A percentile compares a stretch with the other conserved stretches of the same genome.
These are phyloP conservation scores for Canavalia gladiata DNA, from an alignment of 306 rosid genomes.

Conservation along the genomic window DNA sequence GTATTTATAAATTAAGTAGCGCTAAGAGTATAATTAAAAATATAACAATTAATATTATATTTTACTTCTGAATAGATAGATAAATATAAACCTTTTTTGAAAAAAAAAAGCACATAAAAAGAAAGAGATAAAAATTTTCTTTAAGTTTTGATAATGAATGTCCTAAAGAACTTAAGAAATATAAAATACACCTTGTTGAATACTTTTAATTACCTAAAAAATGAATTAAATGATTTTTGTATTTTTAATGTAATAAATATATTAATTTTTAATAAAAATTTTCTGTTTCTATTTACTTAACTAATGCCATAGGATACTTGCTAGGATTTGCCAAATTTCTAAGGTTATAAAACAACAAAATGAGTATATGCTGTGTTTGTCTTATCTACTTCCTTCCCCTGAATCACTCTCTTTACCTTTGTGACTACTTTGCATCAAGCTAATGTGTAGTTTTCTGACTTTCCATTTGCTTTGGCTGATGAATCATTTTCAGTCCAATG, in stretches of 20 bases:
- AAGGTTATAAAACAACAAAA: constrained; percentile 16
- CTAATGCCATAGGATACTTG: background rate
- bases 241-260: background rate
- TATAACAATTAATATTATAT: too few relatives aligned
- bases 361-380: background rate
- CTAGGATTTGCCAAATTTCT: constrained; percentile 1
- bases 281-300: background rate
- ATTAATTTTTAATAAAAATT: too few relatives aligned
- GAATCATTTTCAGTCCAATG: constrained; percentile 10
- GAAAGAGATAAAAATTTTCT: too few relatives aligned
- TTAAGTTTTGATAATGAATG: background rate
- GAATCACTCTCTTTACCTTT: background rate
- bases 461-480: constrained; percentile 21
- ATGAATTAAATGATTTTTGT: background rate
- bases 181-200: background rate
- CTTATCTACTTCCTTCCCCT: constrained; percentile 21
- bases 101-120: too few relatives aligned
- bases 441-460: constrained; percentile 14
- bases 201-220: background rate
- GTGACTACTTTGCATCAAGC: constrained; percentile 33
- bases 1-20: too few relatives aligned
- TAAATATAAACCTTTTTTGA: too few relatives aligned
- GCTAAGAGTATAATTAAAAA: too few relatives aligned
- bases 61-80: too few relatives aligned
- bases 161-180: background rate